Evolutionary conservation across 257 asterid genomes (phyloP), one percentile per base, ranked within the genome.

Genomic region (Ballota nigra): DNA sequence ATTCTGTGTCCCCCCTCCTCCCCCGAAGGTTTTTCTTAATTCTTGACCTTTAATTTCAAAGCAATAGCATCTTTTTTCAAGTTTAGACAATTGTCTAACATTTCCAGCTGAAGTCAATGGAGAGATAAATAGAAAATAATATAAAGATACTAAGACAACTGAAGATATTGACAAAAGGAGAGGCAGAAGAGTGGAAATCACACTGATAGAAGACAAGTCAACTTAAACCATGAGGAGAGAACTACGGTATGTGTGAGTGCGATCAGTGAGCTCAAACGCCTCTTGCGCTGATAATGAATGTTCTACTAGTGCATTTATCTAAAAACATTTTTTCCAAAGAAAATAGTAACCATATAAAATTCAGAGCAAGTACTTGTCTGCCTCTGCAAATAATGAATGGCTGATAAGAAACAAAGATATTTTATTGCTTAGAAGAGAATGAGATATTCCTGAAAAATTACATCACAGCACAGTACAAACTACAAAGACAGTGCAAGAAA

Each of bases 191-290:
- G 34, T 29, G 53, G 38, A 49, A 71, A 56, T 68, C 26, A 51
- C 19, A 20, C 60, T 24, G 24, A 45, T 64, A 51, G 66, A 72
- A 65, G 18, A 71, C 56, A 40, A 57, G 29, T 53, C 34, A 71
- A 58, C 52, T 58, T 56, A n/a, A 57, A 34, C 63, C 13, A 61
- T 23, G 65, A 61, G 29, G 13, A 63, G 20, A 60, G 56, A 55
- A 56, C 41, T 15, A 56, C 36, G 55, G n/a, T 12, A 60, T 36
- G 40, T 38, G 65, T 29, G 34, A 29, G 34, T 29, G 34, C 15
- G 74, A 67, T 26, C 40, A 31, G 9, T 52, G 65, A 56, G 16
- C 19, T 22, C 40, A 31, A 12, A 43, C 6, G 15, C 23, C 47
- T 66, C 18, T 63, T 7, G 19, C 18, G 53, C 53, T 9, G 19